Percentiles rank a stretch among this genome's conserved stretches.
Conservation (phyloP, 2,329 filamentous ascomycete genomes). For the Daldinia sp. region DNA sequence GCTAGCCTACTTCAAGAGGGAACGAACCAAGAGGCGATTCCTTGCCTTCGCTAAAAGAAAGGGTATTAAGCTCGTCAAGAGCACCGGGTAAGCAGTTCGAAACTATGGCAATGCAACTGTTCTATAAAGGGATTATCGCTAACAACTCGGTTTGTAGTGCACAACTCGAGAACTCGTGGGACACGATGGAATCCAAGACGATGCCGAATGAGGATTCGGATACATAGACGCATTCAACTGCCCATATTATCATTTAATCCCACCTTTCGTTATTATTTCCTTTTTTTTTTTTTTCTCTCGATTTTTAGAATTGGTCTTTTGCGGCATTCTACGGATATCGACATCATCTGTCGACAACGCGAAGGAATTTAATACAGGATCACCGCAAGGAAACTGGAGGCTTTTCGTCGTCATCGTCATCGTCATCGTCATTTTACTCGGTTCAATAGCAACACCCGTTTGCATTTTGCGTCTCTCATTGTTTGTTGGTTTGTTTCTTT, state of each 20-base stretch:
- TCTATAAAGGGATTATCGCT: conserved; percentile 3
- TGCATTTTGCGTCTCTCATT: conserved; percentile 2
- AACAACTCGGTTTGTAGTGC: conserved; percentile 32
- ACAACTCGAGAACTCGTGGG: conserved; percentile 48
- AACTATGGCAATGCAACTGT: not conserved
- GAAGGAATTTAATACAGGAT: conserved; percentile 36
- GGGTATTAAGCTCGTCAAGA: conserved; percentile 57
- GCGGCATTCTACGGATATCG: conserved; percentile 5
- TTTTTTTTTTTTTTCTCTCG: conserved; percentile 3
- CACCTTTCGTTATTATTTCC: not conserved
- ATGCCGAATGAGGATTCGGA: conserved; percentile 46
- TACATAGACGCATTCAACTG: conserved; percentile 10
- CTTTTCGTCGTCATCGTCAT: conserved; percentile 14
- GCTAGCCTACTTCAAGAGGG: conserved; percentile 65
- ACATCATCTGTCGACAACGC: conserved; percentile 2
- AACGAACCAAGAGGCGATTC: conserved; percentile 66
- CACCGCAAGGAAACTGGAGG: conserved; percentile 39
- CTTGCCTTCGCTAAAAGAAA: conserved; percentile 61
- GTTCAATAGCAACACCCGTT: not conserved
- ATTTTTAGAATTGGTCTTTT: conserved; percentile 17
- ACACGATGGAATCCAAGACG: conserved; percentile 47
- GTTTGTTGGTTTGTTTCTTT: not conserved
- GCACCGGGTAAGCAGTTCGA: conserved; percentile 55
- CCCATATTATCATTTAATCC: not conserved
- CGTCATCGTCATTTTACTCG: not conserved